Base-by-base conservation (phyloP, 768 basidiomycete species). In the Amanita polypyramis region DNA sequence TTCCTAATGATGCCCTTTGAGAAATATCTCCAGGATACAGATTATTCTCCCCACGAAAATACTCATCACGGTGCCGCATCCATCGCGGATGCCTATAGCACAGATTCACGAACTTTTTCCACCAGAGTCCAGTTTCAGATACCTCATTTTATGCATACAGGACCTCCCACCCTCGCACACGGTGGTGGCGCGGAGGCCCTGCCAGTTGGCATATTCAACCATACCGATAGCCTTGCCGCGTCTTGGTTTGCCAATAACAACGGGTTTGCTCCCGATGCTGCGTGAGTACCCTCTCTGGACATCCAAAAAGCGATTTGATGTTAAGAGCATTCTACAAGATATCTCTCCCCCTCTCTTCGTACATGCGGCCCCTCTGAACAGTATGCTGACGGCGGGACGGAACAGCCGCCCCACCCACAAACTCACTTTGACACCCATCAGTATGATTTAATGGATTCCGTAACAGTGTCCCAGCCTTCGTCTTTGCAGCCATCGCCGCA, bases 141-240 rank as follows among this genome's bases (percentile, higher is more conserved):
- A 32, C 85, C 84, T 3, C 69, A 74, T 21, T 85, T 82, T 60
- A 73, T 86, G 64, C 66, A 76, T 55, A 63, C 62, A 51, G 73
- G 72, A 3, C 68, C 74, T 0, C 81, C 85, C 21, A 72, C 74
- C 1, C 70, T 87, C 17, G 81, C 80, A 1, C 77, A 72, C 1
- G 84, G 83, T 17, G 85, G 84, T 19, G 84, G 86, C 30, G 84
- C 80, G 8, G 86, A 87, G 62, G 77, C 82, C 11, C 58, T 86
- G n/a, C 76, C 81, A 9, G 64, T 66, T 2, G 70, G 70, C 33
- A 62, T 72, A 49, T 53, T 64, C 23, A 51, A 45, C 49, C 52
- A 52, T 47, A 47, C 60, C 14, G 54, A 60, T 32, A 25, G 17
- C 30, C 23, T 60, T 58, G 62, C 67, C 32, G 62, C 70, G 5